Percentiles rank a stretch among this genome's conserved stretches.
These are phyloP conservation scores for Herpetospermum pedunculosum DNA, from an alignment of 306 rosid species.

Conservation along the genomic window DNA sequence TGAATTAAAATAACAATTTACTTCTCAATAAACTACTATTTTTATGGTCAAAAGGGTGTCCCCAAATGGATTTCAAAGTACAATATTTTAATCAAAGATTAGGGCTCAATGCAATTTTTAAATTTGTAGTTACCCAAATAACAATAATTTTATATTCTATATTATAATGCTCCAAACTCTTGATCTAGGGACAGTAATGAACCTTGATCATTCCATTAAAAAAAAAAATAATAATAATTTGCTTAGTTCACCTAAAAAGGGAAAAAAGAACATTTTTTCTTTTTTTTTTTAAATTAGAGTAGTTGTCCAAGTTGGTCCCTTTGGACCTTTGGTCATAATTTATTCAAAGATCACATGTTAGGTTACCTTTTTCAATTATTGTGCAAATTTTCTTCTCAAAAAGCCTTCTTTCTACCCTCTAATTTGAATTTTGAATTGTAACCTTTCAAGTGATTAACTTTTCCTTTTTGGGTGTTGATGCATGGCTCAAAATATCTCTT, in stretches of 20 bases:
- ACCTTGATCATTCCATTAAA: neutral
- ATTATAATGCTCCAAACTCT: neutral
- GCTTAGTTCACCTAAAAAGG: neutral
- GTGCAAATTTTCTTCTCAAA: neutral
- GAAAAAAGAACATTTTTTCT: neutral
- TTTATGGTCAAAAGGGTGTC: neutral
- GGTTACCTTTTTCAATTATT: neutral
- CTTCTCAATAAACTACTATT: neutral
- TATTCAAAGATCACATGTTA: neutral
- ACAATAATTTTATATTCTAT: neutral
- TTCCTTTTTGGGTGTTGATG: neutral
- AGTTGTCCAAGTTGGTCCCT: conserved; percentile 4
- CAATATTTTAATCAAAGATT: conserved; percentile 1
- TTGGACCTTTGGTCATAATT: neutral
- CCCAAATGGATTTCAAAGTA: neutral
- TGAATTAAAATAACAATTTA: neutral
- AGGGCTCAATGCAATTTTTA: neutral
- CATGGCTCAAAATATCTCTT: conserved; percentile 1
- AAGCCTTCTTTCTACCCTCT: neutral
- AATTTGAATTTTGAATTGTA: neutral
- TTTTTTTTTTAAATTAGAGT: neutral
- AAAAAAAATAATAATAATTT: neutral
- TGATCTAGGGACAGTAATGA: neutral
- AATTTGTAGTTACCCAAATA: neutral
- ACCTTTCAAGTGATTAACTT: neutral